These are phyloP conservation scores for Phylloporus arenicola DNA, from an alignment of 768 basidiomycete genomes.

Conservation along the genomic window DNA sequence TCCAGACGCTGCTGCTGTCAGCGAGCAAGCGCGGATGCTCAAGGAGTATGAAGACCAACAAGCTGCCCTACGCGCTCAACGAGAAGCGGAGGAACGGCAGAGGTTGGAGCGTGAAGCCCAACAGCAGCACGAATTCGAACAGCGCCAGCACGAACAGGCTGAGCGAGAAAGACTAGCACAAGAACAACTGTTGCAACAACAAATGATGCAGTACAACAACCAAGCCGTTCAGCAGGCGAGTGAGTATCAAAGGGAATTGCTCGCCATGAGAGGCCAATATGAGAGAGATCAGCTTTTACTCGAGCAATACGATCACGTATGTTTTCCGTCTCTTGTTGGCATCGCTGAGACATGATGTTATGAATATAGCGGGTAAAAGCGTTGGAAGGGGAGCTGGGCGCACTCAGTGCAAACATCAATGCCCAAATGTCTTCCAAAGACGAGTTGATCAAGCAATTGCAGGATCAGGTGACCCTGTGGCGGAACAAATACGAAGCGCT, in stretches of 20 bases:
- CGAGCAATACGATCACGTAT: conserved; percentile 93
- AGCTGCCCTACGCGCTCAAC: conserved; percentile 71
- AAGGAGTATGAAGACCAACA: conserved; percentile 97
- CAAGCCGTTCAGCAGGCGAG: conserved; percentile 69
- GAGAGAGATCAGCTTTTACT: conserved; percentile 96
- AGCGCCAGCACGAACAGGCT: conserved; percentile 79
- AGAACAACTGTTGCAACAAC: conserved; percentile 80
- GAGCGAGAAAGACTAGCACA: conserved; percentile 86
- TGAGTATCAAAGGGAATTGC: conserved; percentile 85
- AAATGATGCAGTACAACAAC: conserved; percentile 75
- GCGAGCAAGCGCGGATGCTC: conserved; percentile 89
- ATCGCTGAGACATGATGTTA: conserved; percentile 6
- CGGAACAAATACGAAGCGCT: conserved; percentile 98
- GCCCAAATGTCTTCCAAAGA: conserved; percentile 90
- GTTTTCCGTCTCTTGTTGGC: conserved; percentile 1
- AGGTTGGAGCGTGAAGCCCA: conserved; percentile 71
- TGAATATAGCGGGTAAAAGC: conserved; percentile 82
- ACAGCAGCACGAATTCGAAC: conserved; percentile 85
- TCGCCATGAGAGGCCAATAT: conserved; percentile 93
- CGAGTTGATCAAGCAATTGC: conserved; percentile 90
- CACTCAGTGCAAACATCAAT: conserved; percentile 68
- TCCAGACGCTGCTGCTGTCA: conserved; percentile 65
- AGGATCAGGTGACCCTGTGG: conserved; percentile 96
- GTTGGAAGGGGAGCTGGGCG: conserved; percentile 81
- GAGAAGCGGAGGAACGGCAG: conserved; percentile 79